Evolutionary conservation across 768 basidiomycete genomes (phyloP).

Genomic region (Clathrus columnatus): DNA sequence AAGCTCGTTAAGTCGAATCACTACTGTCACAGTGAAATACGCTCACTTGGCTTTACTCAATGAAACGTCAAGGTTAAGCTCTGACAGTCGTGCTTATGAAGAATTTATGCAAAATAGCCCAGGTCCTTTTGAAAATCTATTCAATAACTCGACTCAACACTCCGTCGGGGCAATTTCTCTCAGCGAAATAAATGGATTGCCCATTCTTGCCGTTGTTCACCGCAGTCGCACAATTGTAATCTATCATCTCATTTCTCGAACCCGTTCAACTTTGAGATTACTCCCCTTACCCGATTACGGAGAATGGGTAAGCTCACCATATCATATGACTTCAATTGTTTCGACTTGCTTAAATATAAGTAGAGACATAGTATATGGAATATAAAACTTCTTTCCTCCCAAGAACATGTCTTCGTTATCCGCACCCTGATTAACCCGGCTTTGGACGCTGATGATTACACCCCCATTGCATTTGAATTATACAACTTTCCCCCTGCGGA

Average conservation of each 20-base stretch:
- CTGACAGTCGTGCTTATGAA: not conserved
- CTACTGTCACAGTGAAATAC: not conserved
- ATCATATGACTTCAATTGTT: too few species aligned
- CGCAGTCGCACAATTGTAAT: slow-evolving; percentile 4
- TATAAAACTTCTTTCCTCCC: slow-evolving; percentile 7
- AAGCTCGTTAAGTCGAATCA: not conserved
- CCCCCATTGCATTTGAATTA: slow-evolving; percentile 8
- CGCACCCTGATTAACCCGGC: slow-evolving; percentile 2
- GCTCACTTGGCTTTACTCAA: not conserved
- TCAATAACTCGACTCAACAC: slow-evolving; percentile 3
- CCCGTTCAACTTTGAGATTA: not conserved
- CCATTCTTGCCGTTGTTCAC: slow-evolving; percentile 6
- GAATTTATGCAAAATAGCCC: not conserved
- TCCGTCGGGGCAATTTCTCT: slow-evolving; percentile 8
- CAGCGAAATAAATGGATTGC: slow-evolving; percentile 1
- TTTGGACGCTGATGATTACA: not conserved
- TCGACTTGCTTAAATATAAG: too few species aligned
- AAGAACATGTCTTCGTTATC: slow-evolving; percentile 8
- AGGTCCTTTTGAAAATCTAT: slow-evolving; percentile 2
- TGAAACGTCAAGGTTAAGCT: not conserved
- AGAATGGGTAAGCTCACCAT: slow-evolving; percentile 4
- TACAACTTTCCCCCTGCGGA: slow-evolving; percentile 1
- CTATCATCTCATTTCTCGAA: not conserved
- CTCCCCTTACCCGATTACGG: not conserved
- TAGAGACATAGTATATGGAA: slow-evolving; percentile 10